Evolutionary conservation across 495 filamentous ascomycete species (phyloP).

Genomic region (Penicillium samsonianum): DNA sequence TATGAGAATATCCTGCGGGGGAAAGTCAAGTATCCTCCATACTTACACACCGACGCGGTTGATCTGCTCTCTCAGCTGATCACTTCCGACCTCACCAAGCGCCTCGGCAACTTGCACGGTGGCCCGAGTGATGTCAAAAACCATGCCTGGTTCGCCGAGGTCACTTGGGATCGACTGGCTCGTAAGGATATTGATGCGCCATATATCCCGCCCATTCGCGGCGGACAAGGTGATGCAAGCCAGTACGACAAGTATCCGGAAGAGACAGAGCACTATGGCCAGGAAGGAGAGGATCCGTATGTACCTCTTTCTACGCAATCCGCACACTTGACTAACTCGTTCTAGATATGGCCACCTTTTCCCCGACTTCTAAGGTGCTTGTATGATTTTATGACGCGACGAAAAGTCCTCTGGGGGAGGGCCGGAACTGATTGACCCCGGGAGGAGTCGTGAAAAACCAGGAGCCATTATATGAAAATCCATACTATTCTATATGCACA

Average conservation of each 20-base stretch:
- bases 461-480: conserved; percentile 24
- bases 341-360: conserved; percentile 70
- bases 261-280: conserved; percentile 88
- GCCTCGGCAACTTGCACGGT: conserved; percentile 88
- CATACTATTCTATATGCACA: conserved; percentile 7
- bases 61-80: conserved; percentile 90
- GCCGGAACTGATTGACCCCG: conserved; percentile 16
- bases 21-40: conserved; percentile 91
- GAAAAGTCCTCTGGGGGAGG: conserved; percentile 30
- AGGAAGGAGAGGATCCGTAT: conserved; percentile 76
- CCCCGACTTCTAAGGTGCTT: conserved; percentile 62
- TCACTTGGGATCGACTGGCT: conserved; percentile 91
- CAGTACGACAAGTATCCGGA: conserved; percentile 98
- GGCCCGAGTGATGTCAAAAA: conserved; percentile 94
- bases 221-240: conserved; percentile 90
- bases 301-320: conserved; percentile 37
- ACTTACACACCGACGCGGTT: conserved; percentile 91
- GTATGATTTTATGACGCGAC: conserved; percentile 46
- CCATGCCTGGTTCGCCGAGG: conserved; percentile 94
- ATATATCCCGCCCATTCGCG: conserved; percentile 94
- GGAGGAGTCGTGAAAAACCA: conserved; percentile 25
- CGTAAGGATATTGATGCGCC: conserved; percentile 98
- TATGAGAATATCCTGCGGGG: conserved; percentile 98
- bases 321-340: conserved; percentile 11
- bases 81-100: conserved; percentile 91